Conservation (phyloP, 352 stramenopile species). For the Pythium phragmiticola region DNA sequence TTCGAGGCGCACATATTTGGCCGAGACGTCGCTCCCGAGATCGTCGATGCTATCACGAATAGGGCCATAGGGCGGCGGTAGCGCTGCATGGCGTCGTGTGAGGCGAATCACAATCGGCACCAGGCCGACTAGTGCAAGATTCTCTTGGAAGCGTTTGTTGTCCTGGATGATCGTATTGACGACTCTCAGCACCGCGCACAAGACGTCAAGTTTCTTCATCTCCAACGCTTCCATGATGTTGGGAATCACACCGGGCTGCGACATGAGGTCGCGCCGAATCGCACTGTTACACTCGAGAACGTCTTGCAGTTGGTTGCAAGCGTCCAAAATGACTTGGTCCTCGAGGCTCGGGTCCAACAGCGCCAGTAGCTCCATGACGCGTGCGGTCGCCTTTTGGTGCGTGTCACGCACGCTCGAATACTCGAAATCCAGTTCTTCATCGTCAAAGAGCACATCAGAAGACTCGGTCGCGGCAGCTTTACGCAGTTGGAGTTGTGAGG, state of each 20-base stretch:
- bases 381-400: constrained; percentile 72
- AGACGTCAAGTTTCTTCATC: constrained; percentile 88
- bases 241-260: constrained; percentile 88
- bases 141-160: constrained; percentile 90
- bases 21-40: constrained; percentile 31
- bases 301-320: constrained; percentile 63
- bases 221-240: constrained; percentile 93
- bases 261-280: constrained; percentile 82
- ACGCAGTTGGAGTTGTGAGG: constrained; percentile 22
- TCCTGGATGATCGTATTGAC: constrained; percentile 90
- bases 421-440: constrained; percentile 82
- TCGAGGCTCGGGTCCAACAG: constrained; percentile 85
- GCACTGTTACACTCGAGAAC: constrained; percentile 77
- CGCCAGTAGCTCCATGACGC: constrained; percentile 73
- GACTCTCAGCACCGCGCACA: constrained; percentile 83
- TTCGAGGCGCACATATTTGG: constrained; percentile 69
- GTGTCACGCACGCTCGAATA: constrained; percentile 69
- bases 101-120: constrained; percentile 92
- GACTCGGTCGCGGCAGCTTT: constrained; percentile 34
- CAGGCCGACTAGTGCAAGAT: constrained; percentile 87
- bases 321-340: constrained; percentile 82
- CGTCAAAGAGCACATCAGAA: constrained; percentile 73
- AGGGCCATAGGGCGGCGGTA: not conserved
- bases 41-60: not conserved
- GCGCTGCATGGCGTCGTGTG: constrained; percentile 41